Evolutionary conservation across 2,329 filamentous ascomycete genomes (phyloP).

Genomic region (Arachnopeziza araneosa): DNA sequence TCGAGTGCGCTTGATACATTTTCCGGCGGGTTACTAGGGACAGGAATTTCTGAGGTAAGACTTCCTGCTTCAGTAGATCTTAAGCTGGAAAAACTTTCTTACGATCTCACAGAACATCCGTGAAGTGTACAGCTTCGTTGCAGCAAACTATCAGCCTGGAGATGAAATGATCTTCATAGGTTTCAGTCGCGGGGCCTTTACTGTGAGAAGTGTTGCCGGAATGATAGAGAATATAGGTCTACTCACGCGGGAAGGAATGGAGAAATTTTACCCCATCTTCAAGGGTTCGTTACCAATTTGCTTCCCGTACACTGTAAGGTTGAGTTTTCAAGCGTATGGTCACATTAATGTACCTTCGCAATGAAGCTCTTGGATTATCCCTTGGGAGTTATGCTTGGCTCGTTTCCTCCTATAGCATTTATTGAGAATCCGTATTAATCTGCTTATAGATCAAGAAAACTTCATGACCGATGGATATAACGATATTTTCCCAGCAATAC

Average conservation of each 20-base stretch:
- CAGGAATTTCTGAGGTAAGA: constrained; percentile 38
- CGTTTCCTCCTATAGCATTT: too few species aligned
- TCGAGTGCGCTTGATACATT: constrained; percentile 44
- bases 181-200: constrained; percentile 39
- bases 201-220: constrained; percentile 34
- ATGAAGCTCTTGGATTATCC: too few species aligned
- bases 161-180: constrained; percentile 37
- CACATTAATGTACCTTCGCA: too few species aligned
- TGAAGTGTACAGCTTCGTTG: constrained; percentile 44
- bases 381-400: too few species aligned
- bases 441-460: constrained; percentile 22
- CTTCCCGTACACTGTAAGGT: too few species aligned
- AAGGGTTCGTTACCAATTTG: constrained; percentile 9
- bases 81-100: constrained; percentile 30
- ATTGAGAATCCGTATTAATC: too few species aligned
- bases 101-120: constrained; percentile 37
- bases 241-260: constrained; percentile 37
- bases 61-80: background rate
- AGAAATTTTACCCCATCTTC: constrained; percentile 39
- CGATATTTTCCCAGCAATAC: constrained; percentile 27
- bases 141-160: constrained; percentile 34
- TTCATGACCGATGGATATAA: constrained; percentile 32
- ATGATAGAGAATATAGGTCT: constrained; percentile 30
- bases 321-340: too few species aligned
- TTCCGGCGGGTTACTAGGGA: constrained; percentile 49